phyloP scores from a whole-genome alignment of 164 flowering plant genomes.

The Malania oleifera region DNA sequence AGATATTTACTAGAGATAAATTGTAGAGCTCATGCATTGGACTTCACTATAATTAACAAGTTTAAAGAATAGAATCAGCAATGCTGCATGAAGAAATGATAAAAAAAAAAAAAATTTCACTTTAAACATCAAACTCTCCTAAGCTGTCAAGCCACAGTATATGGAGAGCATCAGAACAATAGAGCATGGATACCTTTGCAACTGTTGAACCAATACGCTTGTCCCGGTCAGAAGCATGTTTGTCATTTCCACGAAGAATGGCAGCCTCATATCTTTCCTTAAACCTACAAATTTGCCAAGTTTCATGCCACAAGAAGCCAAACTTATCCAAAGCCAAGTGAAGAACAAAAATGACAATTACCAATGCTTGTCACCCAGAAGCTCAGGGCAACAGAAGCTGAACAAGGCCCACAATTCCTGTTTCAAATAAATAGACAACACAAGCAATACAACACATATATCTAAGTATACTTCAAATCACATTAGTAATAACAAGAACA shows the following conservation, averaged over 20 bases:
- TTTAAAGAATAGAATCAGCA: too few species aligned
- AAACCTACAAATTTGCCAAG: constrained; percentile 43
- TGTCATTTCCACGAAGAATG: constrained; percentile 91
- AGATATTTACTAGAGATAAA: too few species aligned
- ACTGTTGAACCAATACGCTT: constrained; percentile 77
- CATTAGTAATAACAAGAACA: background rate
- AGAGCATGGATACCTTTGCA: constrained; percentile 75
- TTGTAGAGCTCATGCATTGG: too few species aligned
- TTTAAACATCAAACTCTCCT: background rate
- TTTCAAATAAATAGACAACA: constrained; percentile 9
- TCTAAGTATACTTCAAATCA: background rate
- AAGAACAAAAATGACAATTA: constrained; percentile 22
- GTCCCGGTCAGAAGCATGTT: constrained; percentile 85
- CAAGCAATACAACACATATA: background rate
- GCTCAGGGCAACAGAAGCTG: constrained; percentile 86
- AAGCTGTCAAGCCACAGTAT: background rate
- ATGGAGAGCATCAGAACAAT: background rate
- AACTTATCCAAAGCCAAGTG: background rate
- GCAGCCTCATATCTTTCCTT: constrained; percentile 62
- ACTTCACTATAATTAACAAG: too few species aligned
- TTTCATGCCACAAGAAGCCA: constrained; percentile 10
- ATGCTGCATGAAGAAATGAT: background rate
- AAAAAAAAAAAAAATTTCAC: background rate
- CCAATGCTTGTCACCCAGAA: constrained; percentile 85
- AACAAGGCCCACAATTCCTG: constrained; percentile 98